A percentile compares a stretch with the other conserved stretches of the same genome.
phyloP scores from a whole-genome alignment of 1,139 yeast species.

The Blastobotrys arbuscula region DNA sequence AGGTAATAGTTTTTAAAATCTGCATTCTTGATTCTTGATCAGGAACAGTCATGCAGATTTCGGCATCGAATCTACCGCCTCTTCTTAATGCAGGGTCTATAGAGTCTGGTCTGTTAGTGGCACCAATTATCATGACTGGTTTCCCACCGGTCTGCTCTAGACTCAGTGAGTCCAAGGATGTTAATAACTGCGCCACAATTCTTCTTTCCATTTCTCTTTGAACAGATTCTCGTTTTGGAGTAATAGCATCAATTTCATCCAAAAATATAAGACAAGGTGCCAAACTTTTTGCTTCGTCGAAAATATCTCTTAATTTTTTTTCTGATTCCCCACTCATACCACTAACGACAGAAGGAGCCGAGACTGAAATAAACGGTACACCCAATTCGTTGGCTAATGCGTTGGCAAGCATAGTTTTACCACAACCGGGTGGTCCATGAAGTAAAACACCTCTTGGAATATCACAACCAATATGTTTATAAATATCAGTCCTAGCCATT shows the following conservation, averaged over 20 bases:
- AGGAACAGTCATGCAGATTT: slow-evolving; percentile 89
- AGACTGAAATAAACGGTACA: slow-evolving; percentile 83
- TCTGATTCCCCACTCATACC: slow-evolving; percentile 99
- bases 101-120: slow-evolving; percentile 95
- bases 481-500: slow-evolving; percentile 84
- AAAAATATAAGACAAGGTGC: slow-evolving; percentile 93
- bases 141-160: slow-evolving; percentile 84
- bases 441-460: slow-evolving; percentile 94
- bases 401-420: slow-evolving; percentile 93
- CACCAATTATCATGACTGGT: slow-evolving; percentile 94
- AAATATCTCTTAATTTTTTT: slow-evolving; percentile 84
- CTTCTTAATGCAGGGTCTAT: slow-evolving; percentile 93
- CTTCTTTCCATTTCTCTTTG: slow-evolving; percentile 98
- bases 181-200: slow-evolving; percentile 89
- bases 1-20: slow-evolving; percentile 64
- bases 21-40: slow-evolving; percentile 76
- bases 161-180: slow-evolving; percentile 89
- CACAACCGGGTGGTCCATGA: slow-evolving; percentile 99
- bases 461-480: slow-evolving; percentile 82
- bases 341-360: slow-evolving; percentile 95
- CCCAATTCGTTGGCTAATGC: slow-evolving; percentile 93
- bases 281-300: slow-evolving; percentile 81
- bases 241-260: slow-evolving; percentile 96
- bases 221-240: slow-evolving; percentile 97
- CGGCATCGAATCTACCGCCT: slow-evolving; percentile 96